Percentiles rank a stretch among this genome's conserved stretches.
Conservation (phyloP, 768 basidiomycete genomes). For the Phlebiopsis gigantea region DNA sequence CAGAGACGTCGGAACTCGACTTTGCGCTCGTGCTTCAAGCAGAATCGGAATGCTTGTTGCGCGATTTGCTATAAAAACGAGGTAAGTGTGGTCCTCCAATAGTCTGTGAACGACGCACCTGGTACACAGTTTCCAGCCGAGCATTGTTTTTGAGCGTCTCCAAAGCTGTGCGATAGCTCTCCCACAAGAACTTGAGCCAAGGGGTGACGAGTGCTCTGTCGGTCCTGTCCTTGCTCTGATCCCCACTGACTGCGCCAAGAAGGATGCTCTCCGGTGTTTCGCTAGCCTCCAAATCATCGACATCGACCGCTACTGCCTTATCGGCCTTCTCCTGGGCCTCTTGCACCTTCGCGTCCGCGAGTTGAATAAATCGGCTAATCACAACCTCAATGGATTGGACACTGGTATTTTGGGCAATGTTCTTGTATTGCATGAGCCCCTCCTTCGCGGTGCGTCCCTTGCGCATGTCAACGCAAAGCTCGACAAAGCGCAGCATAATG, state of each 20-base stretch:
- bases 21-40: constrained; percentile 87
- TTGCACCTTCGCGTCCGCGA: constrained; percentile 76
- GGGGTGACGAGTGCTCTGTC: constrained; percentile 94
- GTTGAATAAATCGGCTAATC: constrained; percentile 77
- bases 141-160: constrained; percentile 97
- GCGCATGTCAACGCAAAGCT: constrained; percentile 92
- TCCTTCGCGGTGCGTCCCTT: constrained; percentile 93
- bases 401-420: constrained; percentile 91
- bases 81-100: not conserved
- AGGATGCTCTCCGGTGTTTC: constrained; percentile 93
- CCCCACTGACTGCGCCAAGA: constrained; percentile 82
- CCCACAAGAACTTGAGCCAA: constrained; percentile 99
- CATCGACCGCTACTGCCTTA: constrained; percentile 59
- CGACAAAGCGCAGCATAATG: constrained; percentile 92
- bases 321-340: constrained; percentile 87
- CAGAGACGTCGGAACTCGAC: constrained; percentile 96
- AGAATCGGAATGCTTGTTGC: constrained; percentile 96
- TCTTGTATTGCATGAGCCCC: constrained; percentile 96
- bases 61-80: constrained; percentile 71
- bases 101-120: constrained; percentile 44
- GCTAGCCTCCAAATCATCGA: constrained; percentile 90
- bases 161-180: constrained; percentile 91
- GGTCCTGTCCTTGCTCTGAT: constrained; percentile 91
- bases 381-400: constrained; percentile 90
- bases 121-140: constrained; percentile 87